Percentiles rank a stretch among this genome's conserved stretches.
phyloP scores from a whole-genome alignment of 2,329 filamentous ascomycete genomes.

The Daldinia sp. region DNA sequence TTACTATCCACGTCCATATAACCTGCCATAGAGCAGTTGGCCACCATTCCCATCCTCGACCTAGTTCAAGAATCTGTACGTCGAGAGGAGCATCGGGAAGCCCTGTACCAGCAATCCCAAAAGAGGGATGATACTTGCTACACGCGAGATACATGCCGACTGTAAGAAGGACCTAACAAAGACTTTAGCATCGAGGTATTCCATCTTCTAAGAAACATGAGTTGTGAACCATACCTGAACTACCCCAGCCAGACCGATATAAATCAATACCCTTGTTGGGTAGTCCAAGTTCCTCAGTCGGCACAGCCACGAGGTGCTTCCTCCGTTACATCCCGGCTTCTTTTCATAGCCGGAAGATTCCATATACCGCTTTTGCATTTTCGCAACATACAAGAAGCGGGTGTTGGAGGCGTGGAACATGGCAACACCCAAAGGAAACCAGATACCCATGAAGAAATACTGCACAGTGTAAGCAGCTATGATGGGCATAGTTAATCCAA shows the following conservation, averaged over 20 bases:
- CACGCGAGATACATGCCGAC: constrained; percentile 68
- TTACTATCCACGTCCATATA: constrained; percentile 64
- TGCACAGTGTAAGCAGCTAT: constrained; percentile 61
- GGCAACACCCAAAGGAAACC: constrained; percentile 68
- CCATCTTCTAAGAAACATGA: background rate
- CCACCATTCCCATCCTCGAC: constrained; percentile 71
- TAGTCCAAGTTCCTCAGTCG: constrained; percentile 54
- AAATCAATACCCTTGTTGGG: constrained; percentile 56
- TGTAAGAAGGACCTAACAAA: constrained; percentile 62
- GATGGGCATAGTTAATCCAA: constrained; percentile 57
- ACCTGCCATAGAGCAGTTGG: constrained; percentile 67
- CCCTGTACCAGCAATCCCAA: constrained; percentile 57
- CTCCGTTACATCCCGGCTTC: constrained; percentile 46
- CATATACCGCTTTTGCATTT: constrained; percentile 60
- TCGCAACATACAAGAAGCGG: constrained; percentile 64
- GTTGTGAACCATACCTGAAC: constrained; percentile 57
- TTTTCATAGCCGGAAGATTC: constrained; percentile 33
- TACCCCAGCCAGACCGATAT: constrained; percentile 62
- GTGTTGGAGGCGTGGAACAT: constrained; percentile 69
- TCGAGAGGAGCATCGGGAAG: constrained; percentile 52
- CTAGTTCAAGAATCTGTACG: constrained; percentile 58
- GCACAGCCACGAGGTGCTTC: constrained; percentile 51
- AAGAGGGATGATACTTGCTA: constrained; percentile 68
- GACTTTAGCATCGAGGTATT: constrained; percentile 19
- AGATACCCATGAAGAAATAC: constrained; percentile 71